Base-by-base conservation (phyloP, 192 early-diverging fungal genomes). In the Podila minutissima region DNA sequence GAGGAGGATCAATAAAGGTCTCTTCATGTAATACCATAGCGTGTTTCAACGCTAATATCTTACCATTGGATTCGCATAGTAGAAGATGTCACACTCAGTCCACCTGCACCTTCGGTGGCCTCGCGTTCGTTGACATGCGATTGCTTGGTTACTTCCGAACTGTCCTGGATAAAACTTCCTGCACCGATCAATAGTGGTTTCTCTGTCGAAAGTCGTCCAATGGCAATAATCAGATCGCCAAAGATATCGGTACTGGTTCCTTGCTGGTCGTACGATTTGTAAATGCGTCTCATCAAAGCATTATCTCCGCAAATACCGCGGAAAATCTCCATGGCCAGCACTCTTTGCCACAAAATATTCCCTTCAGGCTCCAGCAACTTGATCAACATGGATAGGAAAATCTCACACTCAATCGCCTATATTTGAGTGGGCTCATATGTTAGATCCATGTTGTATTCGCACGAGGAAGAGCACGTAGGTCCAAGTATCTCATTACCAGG, bases 341-440 rank as follows among this genome's bases (percentile, higher is more conserved):
- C 92, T 19, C 93, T 83, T 33, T 95, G 90, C 96, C 96, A 97
- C 8, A 88, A 66, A 28, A 91, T 90, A 64, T 90, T 87, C 2
- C 71, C 71, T 57, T 95, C 94, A 3, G 94, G 89, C 31, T 95
- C 96, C 32, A 96, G 63, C 26, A 96, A 86, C 68, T 94, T 92
- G 41, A 93, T 89, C 67, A 96, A 89, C 85, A 99, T 92, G 7
- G 94, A 92, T 33, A 99, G 74, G 67, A 98, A 96, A 37, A 98
- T 94, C 82, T 99, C 98, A 86, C 96, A 97, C 73, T 98, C 96
- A 67, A 95, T 93, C 3, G 91, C 74, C 93, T 93, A 82, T 19
- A 31, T 19, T 15, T 22, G 59, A 53, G 57, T 38, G 38, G 20
- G 9, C 8, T 19, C 17, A 17, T 11, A 63, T 63, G 37, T 32